These are phyloP conservation scores for Lojkania enalia DNA, from an alignment of 2,329 filamentous ascomycete genomes.

Conservation along the genomic window DNA sequence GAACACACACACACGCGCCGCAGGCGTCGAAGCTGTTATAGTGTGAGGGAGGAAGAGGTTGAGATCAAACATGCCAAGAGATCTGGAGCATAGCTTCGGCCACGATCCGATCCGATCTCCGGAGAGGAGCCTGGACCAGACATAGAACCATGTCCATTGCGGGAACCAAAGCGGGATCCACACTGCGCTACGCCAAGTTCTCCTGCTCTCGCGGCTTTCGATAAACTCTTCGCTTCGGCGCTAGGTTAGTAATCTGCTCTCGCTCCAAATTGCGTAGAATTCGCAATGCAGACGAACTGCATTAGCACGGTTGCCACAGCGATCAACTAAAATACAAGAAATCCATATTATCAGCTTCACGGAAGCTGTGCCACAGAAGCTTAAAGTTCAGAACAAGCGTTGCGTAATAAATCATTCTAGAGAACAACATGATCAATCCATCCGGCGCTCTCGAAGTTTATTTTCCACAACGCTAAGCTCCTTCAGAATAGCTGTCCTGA, in stretches of 20 bases:
- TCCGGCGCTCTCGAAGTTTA: constrained; percentile 3
- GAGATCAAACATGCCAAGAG: neutral
- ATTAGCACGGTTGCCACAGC: neutral
- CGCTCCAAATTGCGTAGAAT: neutral
- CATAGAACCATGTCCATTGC: neutral
- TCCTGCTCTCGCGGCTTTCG: neutral
- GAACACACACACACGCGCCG: too few relatives aligned
- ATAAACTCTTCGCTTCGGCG: neutral
- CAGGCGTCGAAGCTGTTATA: too few relatives aligned
- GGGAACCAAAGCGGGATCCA: neutral
- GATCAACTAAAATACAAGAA: neutral
- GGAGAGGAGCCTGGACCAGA: neutral
- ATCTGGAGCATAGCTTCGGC: neutral
- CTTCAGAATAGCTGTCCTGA: constrained; percentile 2
- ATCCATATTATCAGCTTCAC: neutral
- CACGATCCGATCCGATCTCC: neutral
- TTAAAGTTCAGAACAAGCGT: neutral
- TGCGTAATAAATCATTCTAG: neutral
- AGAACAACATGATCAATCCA: constrained; percentile 4
- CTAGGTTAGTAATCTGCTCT: neutral
- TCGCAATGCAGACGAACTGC: neutral
- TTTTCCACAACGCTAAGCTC: constrained; percentile 2
- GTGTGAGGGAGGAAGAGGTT: too few relatives aligned
- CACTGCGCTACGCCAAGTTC: neutral
- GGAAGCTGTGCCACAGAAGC: neutral